Base-by-base conservation (phyloP, 495 filamentous ascomycete species). In the Jackrogersella multiformis region DNA sequence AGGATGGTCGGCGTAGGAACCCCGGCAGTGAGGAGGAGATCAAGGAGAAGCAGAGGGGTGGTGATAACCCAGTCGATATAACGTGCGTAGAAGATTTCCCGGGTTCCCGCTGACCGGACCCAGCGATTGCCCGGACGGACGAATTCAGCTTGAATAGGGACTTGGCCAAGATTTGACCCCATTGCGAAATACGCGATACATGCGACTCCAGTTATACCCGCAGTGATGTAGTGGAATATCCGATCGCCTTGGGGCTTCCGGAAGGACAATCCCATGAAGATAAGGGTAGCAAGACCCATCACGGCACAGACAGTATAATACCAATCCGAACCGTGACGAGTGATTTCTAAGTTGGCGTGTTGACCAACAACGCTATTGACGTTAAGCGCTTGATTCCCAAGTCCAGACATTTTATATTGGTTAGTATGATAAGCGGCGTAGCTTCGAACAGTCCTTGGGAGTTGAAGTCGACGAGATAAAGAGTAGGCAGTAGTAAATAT, bases 61-160 rank as follows among this genome's bases (percentile, higher is more conserved):
- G 78, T 82, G 46, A 81, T 68, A 35, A 75, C 70, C 87, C 88
- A 89, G 72, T 90, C 85, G 61, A 92, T 85, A 74, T 91, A 92
- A 24, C 88, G 80, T 30, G 86, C 88, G 60, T 88, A 92, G 74
- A 91, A 92, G 70, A 92, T 85, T 74, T 91, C 82, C 8, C 90
- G 83, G 15, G 79, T 81, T 4, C 73, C 66, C 8, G 83, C 84
- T 8, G 66, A 41, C 4, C 84, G 79, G 20, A 77, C 74, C 32
- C 74, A 68, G 18, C 81, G 77, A 51, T 60, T 68, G 6, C 64
- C 23, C 0, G 57, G 71, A 7, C 83, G 79, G 5, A 62, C 64
- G 64, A 84, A 89, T 66, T 89, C 79, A 23, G 87, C 84, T 8
- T 70, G 67, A 59, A 90, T 88, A 16, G 87, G 82, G 8, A 83